These are phyloP conservation scores for Neopestalotiopsis sp. DNA, from an alignment of 2,329 filamentous ascomycete species.

Conservation along the genomic window DNA sequence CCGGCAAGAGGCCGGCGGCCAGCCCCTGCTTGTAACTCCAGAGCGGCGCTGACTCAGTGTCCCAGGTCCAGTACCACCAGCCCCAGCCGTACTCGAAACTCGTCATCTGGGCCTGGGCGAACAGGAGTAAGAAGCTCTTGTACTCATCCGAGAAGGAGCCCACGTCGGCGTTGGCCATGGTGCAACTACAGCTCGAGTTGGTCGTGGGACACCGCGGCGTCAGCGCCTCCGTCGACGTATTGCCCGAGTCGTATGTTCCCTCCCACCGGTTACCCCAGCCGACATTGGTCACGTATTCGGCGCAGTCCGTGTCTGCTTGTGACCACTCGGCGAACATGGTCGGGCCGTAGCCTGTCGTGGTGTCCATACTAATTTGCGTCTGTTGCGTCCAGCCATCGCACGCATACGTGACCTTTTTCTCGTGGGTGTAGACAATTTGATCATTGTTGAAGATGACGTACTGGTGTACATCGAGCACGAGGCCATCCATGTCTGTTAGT, in stretches of 20 bases:
- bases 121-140: conserved; percentile 85
- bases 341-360: conserved; percentile 82
- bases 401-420: conserved; percentile 84
- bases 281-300: conserved; percentile 85
- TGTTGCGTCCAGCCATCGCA: conserved; percentile 88
- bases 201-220: conserved; percentile 76
- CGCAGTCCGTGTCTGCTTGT: conserved; percentile 96
- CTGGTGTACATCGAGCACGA: conserved; percentile 96
- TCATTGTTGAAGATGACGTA: conserved; percentile 97
- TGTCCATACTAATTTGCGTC: conserved; percentile 74
- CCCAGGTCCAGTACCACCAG: conserved; percentile 99
- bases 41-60: conserved; percentile 83
- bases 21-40: conserved; percentile 92
- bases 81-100: conserved; percentile 93
- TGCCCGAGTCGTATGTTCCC: conserved; percentile 78
- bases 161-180: conserved; percentile 75
- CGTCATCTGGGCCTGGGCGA: conserved; percentile 95
- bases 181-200: conserved; percentile 73
- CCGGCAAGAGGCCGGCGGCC: conserved; percentile 78
- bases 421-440: conserved; percentile 82
- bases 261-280: conserved; percentile 89
- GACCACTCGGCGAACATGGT: conserved; percentile 97
- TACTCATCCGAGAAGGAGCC: conserved; percentile 73
- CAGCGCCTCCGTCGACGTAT: conserved; percentile 64
- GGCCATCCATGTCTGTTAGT: conserved; percentile 71